phyloP scores from a whole-genome alignment of 2,329 filamentous ascomycete species.

The Aureobasidium subglaciale region DNA sequence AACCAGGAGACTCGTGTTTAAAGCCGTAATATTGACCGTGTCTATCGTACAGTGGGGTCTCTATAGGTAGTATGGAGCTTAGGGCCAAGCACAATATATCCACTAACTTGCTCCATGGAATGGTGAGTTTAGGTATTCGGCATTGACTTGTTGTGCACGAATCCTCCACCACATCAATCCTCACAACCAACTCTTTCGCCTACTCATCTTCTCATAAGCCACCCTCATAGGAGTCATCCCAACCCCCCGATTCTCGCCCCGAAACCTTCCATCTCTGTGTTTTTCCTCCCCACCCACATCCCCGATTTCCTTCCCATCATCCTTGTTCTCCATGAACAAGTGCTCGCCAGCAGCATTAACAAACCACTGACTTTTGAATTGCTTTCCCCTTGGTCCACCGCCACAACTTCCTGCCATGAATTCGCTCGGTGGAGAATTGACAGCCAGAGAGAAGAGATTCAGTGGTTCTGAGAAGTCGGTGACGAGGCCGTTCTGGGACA shows the following conservation, averaged over 20 bases:
- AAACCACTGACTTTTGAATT: constrained; percentile 40
- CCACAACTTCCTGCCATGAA: constrained; percentile 51
- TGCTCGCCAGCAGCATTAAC: constrained; percentile 34
- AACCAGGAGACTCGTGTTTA: too few relatives aligned
- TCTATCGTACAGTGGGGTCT: too few relatives aligned
- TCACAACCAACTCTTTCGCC: constrained; percentile 2
- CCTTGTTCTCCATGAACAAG: constrained; percentile 42
- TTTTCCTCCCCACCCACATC: neutral
- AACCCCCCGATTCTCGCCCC: too few relatives aligned
- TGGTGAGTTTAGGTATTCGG: too few relatives aligned
- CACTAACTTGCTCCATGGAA: too few relatives aligned
- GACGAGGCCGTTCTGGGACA: constrained; percentile 54
- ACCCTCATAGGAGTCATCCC: neutral
- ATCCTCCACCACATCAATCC: neutral
- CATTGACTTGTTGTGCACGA: too few relatives aligned
- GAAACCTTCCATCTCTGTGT: neutral
- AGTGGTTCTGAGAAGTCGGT: constrained; percentile 74
- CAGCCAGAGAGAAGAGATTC: constrained; percentile 64
- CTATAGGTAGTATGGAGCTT: too few relatives aligned
- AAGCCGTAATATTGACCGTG: too few relatives aligned
- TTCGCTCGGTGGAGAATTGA: constrained; percentile 54
- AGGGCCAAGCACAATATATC: too few relatives aligned
- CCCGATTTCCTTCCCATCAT: constrained; percentile 8
- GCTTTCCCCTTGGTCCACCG: constrained; percentile 45
- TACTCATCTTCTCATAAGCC: constrained; percentile 6